Evolutionary conservation across 2,329 filamentous ascomycete genomes (phyloP).

Genomic region (Penicillium polonicum): DNA sequence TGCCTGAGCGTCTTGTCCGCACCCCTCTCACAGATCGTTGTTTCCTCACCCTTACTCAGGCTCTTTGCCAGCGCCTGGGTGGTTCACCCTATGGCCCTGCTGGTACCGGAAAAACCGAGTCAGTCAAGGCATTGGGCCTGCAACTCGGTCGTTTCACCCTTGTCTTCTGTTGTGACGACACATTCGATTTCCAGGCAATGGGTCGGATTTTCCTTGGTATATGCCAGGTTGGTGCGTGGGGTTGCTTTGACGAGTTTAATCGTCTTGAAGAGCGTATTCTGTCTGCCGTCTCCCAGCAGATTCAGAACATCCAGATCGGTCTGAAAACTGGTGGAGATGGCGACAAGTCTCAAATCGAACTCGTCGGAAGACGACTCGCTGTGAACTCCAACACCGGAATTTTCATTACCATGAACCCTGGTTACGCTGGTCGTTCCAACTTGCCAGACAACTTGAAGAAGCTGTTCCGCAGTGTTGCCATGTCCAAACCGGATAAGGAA

Average conservation of each 20-base stretch:
- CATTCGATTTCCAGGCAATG: constrained; percentile 99
- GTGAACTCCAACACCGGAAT: constrained; percentile 95
- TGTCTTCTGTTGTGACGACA: constrained; percentile 99
- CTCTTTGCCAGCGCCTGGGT: constrained; percentile 88
- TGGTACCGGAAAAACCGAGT: constrained; percentile 98
- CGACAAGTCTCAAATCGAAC: constrained; percentile 83
- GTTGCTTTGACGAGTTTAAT: constrained; percentile 99
- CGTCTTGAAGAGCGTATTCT: constrained; percentile 96
- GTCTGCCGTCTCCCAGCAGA: constrained; percentile 97
- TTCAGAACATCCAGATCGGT: constrained; percentile 98
- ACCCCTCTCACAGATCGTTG: constrained; percentile 97
- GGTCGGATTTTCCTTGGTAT: constrained; percentile 98
- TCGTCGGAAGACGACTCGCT: constrained; percentile 83
- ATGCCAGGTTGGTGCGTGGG: constrained; percentile 98
- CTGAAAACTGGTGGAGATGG: constrained; percentile 81
- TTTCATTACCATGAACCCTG: constrained; percentile 99
- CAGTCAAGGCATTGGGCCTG: constrained; percentile 94
- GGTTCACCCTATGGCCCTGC: constrained; percentile 97
- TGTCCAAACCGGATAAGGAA: constrained; percentile 99
- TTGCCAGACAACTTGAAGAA: constrained; percentile 99
- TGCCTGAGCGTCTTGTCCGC: constrained; percentile 91
- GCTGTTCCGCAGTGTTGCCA: constrained; percentile 96
- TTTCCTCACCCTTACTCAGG: constrained; percentile 96
- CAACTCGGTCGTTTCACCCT: constrained; percentile 96
- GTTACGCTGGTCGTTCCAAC: constrained; percentile 96